Base-by-base conservation (phyloP, 179 eudicot genomes). In the Pouteria campechiana region DNA sequence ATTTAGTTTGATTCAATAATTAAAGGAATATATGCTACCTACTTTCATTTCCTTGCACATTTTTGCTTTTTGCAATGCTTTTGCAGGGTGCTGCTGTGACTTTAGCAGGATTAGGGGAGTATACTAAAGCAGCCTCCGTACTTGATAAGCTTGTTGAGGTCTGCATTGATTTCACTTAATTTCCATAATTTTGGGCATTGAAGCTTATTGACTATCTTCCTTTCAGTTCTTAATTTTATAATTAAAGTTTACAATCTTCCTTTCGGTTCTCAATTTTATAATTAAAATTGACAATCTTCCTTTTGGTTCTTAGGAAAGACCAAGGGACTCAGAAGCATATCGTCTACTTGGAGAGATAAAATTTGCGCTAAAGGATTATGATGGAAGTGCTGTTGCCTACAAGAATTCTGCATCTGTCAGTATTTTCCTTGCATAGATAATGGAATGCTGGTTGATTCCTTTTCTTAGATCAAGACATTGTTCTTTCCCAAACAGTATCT, bases 281-380 rank as follows among this genome's bases (percentile, higher is more conserved):
- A n/a, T n/a, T n/a, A n/a, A n/a, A n/a, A n/a, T n/a, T n/a, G n/a
- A n/a, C n/a, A n/a, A n/a, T n/a, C n/a, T n/a, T n/a, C n/a, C n/a
- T n/a, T n/a, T 21, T 52, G 30, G 28, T 55, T 39, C 57, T 36
- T 77, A 87, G 96, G 88, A 73, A 54, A 87, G 73, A 63, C 79
- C 86, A 36, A 67, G 56, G 63, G 94, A 87, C 41, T 83, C 93
- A 21, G 96, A 92, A 50, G 89, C 72, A 35, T 78, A 68, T 32
- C 96, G 99, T 51, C 65, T 92, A 58, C 86, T 87, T 37, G 99
- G 93, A 52, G 99, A 83, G 64, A 81, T 87, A 29, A 79, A 75
- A 47, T 92, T 64, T 60, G 81, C 73, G 58, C 81, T 92, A 46
- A 83, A 74, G 73, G 99, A 92, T 60, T 92, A 79, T 49, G 85